These are phyloP conservation scores for Talaromyces stipitatus DNA, from an alignment of 495 filamentous ascomycete species.

Conservation along the genomic window DNA sequence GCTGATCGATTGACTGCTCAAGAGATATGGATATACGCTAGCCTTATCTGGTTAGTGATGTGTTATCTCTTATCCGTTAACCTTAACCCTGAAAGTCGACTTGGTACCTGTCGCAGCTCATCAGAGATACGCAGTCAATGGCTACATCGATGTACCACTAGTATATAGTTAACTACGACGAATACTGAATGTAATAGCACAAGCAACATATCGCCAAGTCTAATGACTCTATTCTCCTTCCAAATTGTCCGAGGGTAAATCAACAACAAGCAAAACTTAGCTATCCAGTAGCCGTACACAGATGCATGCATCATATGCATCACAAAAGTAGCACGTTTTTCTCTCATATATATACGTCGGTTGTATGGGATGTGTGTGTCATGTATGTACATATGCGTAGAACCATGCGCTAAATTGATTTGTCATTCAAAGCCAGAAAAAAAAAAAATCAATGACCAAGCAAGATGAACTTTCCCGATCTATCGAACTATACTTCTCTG, in stretches of 20 bases:
- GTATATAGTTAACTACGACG: too few relatives aligned
- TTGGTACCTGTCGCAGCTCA: too few relatives aligned
- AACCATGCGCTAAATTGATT: not conserved
- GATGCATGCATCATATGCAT: not conserved
- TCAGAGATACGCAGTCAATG: too few relatives aligned
- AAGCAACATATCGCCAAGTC: too few relatives aligned
- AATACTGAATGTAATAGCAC: too few relatives aligned
- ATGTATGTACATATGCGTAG: conserved; percentile 2
- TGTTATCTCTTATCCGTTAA: not conserved
- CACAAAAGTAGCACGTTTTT: not conserved
- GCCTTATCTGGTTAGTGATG: not conserved
- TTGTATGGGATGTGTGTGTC: not conserved
- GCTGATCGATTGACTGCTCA: not conserved
- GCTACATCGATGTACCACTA: too few relatives aligned
- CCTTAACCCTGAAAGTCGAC: not conserved
- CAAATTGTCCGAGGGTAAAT: not conserved
- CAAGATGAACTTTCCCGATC: too few relatives aligned
- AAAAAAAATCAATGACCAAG: not conserved
- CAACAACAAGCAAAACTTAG: not conserved
- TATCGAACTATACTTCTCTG: conserved; percentile 28
- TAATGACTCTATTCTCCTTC: not conserved
- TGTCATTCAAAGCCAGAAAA: too few relatives aligned
- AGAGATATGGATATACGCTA: not conserved
- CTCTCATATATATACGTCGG: not conserved
- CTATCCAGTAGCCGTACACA: conserved; percentile 7